These are phyloP conservation scores for Triangularia setosa DNA, from an alignment of 2,329 filamentous ascomycete genomes.

Conservation along the genomic window DNA sequence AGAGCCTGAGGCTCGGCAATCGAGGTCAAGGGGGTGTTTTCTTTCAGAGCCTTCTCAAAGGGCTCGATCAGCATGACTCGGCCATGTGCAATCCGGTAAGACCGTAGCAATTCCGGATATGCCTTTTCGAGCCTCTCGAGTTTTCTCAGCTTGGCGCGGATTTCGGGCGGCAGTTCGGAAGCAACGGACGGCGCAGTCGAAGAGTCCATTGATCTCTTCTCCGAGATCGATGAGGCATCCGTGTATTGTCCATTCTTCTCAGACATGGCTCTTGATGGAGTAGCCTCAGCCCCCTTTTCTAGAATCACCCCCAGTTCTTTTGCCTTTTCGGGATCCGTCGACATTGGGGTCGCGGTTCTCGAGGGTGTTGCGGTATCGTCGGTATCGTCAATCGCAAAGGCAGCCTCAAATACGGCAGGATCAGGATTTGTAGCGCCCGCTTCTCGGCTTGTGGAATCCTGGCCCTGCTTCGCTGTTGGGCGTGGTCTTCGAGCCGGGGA, in stretches of 20 bases:
- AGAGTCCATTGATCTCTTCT: slow-evolving; percentile 2
- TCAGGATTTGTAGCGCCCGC: slow-evolving; percentile 60
- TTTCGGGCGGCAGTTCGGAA: slow-evolving; percentile 65
- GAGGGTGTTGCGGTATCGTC: slow-evolving; percentile 56
- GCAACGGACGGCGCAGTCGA: slow-evolving; percentile 28
- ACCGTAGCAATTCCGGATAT: slow-evolving; percentile 85
- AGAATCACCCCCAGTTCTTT: slow-evolving; percentile 8
- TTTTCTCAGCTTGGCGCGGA: slow-evolving; percentile 72
- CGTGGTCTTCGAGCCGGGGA: slow-evolving; percentile 35
- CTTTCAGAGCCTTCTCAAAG: slow-evolving; percentile 85
- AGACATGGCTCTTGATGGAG: neutral
- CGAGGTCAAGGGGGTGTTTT: slow-evolving; percentile 86
- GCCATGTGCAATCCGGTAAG: slow-evolving; percentile 86
- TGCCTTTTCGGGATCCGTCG: slow-evolving; percentile 34
- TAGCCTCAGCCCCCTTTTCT: slow-evolving; percentile 5
- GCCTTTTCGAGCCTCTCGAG: slow-evolving; percentile 86
- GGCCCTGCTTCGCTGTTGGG: slow-evolving; percentile 39
- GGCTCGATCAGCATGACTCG: slow-evolving; percentile 84
- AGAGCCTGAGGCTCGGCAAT: slow-evolving; percentile 82
- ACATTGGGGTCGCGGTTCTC: slow-evolving; percentile 41
- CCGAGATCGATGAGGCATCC: slow-evolving; percentile 1
- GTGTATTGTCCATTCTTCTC: slow-evolving; percentile 8
- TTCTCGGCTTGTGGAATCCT: slow-evolving; percentile 31
- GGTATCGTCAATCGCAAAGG: slow-evolving; percentile 82
- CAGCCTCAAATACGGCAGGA: slow-evolving; percentile 80